Evolutionary conservation across 2,329 filamentous ascomycete species (phyloP).

Genomic region (Fusarium bactridioides): DNA sequence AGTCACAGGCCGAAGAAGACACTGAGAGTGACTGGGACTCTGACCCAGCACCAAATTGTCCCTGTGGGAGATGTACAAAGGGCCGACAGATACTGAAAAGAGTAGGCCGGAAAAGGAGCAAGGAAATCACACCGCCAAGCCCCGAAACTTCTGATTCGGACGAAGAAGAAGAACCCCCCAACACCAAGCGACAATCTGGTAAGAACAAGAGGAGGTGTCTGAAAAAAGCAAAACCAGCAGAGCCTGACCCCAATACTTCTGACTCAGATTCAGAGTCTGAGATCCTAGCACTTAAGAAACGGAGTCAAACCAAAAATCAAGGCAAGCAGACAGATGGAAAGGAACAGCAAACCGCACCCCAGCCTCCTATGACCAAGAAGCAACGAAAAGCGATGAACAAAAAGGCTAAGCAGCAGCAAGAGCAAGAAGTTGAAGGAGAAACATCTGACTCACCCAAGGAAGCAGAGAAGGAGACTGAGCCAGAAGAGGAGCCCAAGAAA

Average conservation of each 20-base stretch:
- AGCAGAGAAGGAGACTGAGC: constrained; percentile 20
- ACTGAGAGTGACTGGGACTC: constrained; percentile 43
- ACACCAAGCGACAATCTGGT: constrained; percentile 26
- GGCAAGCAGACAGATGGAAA: constrained; percentile 25
- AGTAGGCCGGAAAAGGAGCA: constrained; percentile 31
- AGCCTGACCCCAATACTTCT: constrained; percentile 38
- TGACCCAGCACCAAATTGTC: constrained; percentile 47
- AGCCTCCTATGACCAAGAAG: constrained; percentile 29
- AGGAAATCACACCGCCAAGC: constrained; percentile 3
- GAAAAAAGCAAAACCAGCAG: constrained; percentile 34
- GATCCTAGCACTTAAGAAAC: constrained; percentile 15
- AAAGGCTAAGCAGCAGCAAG: constrained; percentile 6
- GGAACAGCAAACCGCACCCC: constrained; percentile 19
- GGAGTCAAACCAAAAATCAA: constrained; percentile 25
- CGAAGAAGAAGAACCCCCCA: constrained; percentile 30
- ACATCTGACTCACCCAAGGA: constrained; percentile 21
- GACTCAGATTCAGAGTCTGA: constrained; percentile 26
- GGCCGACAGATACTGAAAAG: constrained; percentile 33
- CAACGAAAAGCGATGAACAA: constrained; percentile 17
- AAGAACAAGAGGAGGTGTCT: constrained; percentile 32
- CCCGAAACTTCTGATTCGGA: constrained; percentile 27
- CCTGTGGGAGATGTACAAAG: constrained; percentile 39
- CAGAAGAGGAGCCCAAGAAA: constrained; percentile 8
- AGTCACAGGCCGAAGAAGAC: constrained; percentile 12
- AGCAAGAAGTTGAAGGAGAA: constrained; percentile 22